phyloP scores from a whole-genome alignment of 768 basidiomycete genomes.

The Wakefieldia striispora region DNA sequence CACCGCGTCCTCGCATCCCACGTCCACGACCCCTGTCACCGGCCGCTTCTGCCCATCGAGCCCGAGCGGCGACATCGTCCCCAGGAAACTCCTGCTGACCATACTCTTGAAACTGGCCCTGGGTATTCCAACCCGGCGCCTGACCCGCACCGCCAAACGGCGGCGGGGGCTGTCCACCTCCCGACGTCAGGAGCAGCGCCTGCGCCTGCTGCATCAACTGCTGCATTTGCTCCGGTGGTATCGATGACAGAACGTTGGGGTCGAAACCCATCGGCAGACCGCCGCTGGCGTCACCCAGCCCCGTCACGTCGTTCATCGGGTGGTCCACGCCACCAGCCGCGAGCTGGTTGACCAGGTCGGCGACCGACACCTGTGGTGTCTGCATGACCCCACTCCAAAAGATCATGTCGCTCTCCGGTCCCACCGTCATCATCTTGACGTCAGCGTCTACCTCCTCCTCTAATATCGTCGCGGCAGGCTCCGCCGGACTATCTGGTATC shows the following conservation, averaged over 20 bases:
- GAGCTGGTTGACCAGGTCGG: constrained; percentile 68
- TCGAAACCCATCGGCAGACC: constrained; percentile 41
- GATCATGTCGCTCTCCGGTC: constrained; percentile 61
- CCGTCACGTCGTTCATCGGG: constrained; percentile 35
- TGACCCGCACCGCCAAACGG: constrained; percentile 38
- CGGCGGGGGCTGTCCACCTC: constrained; percentile 26
- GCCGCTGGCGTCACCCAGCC: constrained; percentile 10
- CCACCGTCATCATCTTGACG: constrained; percentile 64
- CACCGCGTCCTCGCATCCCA: constrained; percentile 56
- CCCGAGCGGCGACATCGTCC: constrained; percentile 43
- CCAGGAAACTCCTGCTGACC: constrained; percentile 49
- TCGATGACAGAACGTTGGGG: constrained; percentile 38
- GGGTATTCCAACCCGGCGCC: constrained; percentile 36
- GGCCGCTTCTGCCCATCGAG: constrained; percentile 37
- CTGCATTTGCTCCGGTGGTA: constrained; percentile 62
- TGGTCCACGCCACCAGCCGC: constrained; percentile 44
- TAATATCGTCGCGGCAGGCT: constrained; percentile 55
- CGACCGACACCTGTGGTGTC: constrained; percentile 47
- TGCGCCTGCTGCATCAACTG: constrained; percentile 51
- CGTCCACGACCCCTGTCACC: constrained; percentile 49
- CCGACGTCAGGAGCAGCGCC: constrained; percentile 29
- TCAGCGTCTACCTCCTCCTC: constrained; percentile 71
- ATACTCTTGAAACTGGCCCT: constrained; percentile 43
- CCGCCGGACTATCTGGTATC: constrained; percentile 77
- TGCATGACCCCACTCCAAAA: constrained; percentile 54